Evolutionary conservation across 75 land plant species (phyloP), one percentile per base, ranked within the genome.

Genomic region (Sequoia sempervirens): DNA sequence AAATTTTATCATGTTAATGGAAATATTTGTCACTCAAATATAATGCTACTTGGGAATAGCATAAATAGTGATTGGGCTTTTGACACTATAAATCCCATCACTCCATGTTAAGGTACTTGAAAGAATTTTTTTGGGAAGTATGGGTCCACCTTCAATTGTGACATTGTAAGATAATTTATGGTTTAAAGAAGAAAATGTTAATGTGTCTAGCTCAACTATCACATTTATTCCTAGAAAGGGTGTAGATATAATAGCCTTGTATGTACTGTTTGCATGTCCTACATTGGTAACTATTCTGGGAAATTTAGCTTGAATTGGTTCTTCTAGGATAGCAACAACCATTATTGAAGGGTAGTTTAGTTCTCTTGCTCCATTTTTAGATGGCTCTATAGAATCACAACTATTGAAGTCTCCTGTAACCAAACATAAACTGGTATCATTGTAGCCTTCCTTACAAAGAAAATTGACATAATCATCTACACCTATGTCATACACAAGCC

Each of bases 261-360:
- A 96, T 8, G 36, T 85, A 4, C 94, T 89, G 3, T 46, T 45
- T 0, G 92, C 86, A 34, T 84, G 83, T 1, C 98, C 98, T 5
- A 96, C 96, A 79, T 96, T 96, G 30, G 98, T 96, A 34, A 94
- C 92, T 1, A 90, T 91, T 82, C 98, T 85, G 30, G 76, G 87
- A 45, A 89, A 72, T 32, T 2, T 72, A n/a, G 36, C 37, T 1
- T 30, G n/a, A 28, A 72, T 32, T 10, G 15, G 38, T n/a, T 7
- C 12, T 9, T 38, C 14, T 26, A 30, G 28, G 68, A 20, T 64
- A 20, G 28, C 17, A 74, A 15, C 38, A 36, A 15, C 76, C 76
- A 74, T 74, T 5, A 74, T 74, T 15, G 76, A 74, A 14, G 76
- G 76, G 32, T 74, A 74, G 18, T 74, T 74, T 9, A 74, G 76